phyloP scores from a whole-genome alignment of 2,329 filamentous ascomycete species.

The Clarireedia hainanense region DNA sequence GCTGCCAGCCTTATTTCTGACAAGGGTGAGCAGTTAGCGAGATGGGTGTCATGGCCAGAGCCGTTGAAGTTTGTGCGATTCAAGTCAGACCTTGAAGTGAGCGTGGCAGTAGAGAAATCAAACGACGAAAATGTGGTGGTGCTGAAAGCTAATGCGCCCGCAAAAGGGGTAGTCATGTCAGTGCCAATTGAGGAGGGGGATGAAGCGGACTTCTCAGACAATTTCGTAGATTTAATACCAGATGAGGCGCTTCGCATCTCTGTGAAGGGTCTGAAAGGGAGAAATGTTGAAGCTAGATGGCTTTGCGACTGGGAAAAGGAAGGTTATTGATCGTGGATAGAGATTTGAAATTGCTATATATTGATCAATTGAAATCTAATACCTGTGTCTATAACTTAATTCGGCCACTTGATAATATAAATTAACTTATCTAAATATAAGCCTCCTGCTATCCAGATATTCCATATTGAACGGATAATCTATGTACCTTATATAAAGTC shows the following conservation, averaged over 20 bases:
- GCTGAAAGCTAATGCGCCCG: conserved; percentile 51
- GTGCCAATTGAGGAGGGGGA: conserved; percentile 41
- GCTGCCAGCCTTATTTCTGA: conserved; percentile 44
- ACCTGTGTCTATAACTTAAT: no score
- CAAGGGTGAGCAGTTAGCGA: conserved; percentile 44
- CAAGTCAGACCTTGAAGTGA: conserved; percentile 38
- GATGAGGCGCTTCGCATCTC: conserved; percentile 48
- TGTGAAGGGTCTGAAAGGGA: conserved; percentile 39
- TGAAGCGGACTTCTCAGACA: conserved; percentile 55
- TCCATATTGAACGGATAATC: no score
- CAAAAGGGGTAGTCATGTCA: conserved; percentile 49
- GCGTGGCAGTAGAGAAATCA: conserved; percentile 28
- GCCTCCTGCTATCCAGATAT: no score
- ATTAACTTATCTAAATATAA: no score
- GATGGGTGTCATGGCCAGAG: conserved; percentile 63
- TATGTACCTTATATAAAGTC: no score
- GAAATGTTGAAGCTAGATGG: conserved; percentile 43
- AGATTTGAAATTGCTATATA: neutral
- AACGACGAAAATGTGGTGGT: conserved; percentile 30
- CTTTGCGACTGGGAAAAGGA: conserved; percentile 32
- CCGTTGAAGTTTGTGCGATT: conserved; percentile 61
- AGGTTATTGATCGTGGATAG: neutral
- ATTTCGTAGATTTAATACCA: conserved; percentile 59
- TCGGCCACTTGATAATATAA: no score
- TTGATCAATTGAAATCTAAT: no score